Evolutionary conservation across 768 basidiomycete species (phyloP), one percentile per base, ranked within the genome.

Genomic region (Ramaria sp.): DNA sequence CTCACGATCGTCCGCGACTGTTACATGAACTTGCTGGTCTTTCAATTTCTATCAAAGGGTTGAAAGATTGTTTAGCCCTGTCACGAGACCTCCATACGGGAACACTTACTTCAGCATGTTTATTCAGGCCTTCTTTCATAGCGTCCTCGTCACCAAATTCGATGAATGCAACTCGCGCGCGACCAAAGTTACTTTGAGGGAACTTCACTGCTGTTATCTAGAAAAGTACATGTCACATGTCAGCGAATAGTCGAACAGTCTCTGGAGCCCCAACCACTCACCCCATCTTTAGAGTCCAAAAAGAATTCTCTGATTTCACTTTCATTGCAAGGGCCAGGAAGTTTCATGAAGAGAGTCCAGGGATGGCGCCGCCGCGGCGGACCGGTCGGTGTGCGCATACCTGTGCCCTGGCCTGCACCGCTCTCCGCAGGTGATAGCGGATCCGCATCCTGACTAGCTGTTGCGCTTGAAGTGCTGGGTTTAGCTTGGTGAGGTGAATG

Each of bases 81-180:
- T 22, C 57, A 8, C 8, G 3, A 34, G 9, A 34, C 32, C 53
- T 24, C n/a, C 52, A 48, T 43, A 53, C 34, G 47, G 16, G 54
- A 60, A 34, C 65, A 57, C 20, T 34, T 30, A 91, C 90, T 67
- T 82, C 81, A 24, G 75, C 77, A 59, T 88, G 84, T 61, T 82
- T 85, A 43, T 78, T 82, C 20, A 94, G 69, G 0, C 85, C 92
- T 18, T 73, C 77, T 61, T 80, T 87, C 87, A 93, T 88, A 9
- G 82, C 73, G 44, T 85, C 87, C 62, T 94, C 90, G 61, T 89
- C 87, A 3, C 81, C 85, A 67, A 95, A 96, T 63, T 95, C 93
- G 50, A 96, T 79, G 63, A 91, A 96, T 1, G 82, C 88, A 55
- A 91, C 72, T 59, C 75, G 79, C 52, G 69, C 69, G 27, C 73